Base-by-base conservation (phyloP, 371 early-diverging fungal genomes). In the Lichtheimia ramosa region DNA sequence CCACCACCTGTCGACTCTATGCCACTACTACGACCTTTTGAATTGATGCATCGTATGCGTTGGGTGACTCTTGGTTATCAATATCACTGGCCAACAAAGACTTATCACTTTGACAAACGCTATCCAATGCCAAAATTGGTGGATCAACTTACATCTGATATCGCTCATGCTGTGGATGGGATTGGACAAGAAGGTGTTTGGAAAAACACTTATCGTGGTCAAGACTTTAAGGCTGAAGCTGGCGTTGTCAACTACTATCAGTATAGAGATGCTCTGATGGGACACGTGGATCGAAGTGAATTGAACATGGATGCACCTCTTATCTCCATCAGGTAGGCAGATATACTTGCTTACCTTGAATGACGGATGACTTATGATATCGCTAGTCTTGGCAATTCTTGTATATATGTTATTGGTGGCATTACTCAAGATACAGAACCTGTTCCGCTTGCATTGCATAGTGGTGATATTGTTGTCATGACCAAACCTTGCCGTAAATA, bases 171-270 rank as follows among this genome's bases (percentile, higher is more conserved):
- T 1, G 69, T 84, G 18, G 69, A 85, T 56, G 79, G 77, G 39
- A 60, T 84, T 10, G 75, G 78, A 2, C 61, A 61, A 14, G 57
- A 51, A 5, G 63, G 48, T 2, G 46, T 16, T 21, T 62, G 65
- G 59, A 64, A 68, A 18, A 82, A 83, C 40, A 63, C 68, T 14
- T 90, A 86, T 57, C 58, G 71, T n/a, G 75, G 70, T 10, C 59
- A 71, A 0, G 67, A 82, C 46, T 96, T 83, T 65, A 68, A 67
- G 24, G 83, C 96, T 41, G 94, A 98, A 70, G 98, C 96, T 6
- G 99, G 97, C 12, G 91, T 98, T 2, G 68, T 97, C 34, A 98
- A 98, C 68, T 97, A 89, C 67, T 98, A 98, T 64, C 91, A 92
- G 53, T 79, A 83, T 51, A 80, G 85, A 42, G 93, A 96, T 69